Conservation (phyloP, 805 yeast genomes). For the Spathaspora passalidarum region DNA sequence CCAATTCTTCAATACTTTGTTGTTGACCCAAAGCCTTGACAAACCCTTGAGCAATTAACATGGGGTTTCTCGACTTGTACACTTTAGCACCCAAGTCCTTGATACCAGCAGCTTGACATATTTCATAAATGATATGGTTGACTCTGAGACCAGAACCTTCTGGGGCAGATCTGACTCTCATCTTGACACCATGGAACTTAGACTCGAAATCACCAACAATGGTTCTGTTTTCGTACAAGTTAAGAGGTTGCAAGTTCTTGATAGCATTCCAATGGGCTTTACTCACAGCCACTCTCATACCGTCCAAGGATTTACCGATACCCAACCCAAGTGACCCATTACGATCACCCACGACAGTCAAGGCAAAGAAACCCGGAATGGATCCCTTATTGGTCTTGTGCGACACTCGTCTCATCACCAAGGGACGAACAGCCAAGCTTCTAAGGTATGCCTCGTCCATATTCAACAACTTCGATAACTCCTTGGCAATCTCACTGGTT, state of each 20-base stretch:
- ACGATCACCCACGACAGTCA: constrained; percentile 89
- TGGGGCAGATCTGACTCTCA: constrained; percentile 81
- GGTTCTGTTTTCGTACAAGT: constrained; percentile 89
- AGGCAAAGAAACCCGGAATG: constrained; percentile 73
- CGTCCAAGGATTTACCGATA: constrained; percentile 85
- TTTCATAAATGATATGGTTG: constrained; percentile 83
- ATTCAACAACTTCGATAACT: constrained; percentile 63
- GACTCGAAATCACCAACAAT: constrained; percentile 78
- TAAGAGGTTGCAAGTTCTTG: constrained; percentile 74
- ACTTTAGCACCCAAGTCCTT: constrained; percentile 90
- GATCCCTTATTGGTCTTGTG: constrained; percentile 93
- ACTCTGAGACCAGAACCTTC: constrained; percentile 93
- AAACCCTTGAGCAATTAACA: constrained; percentile 91
- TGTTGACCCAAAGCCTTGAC: constrained; percentile 83
- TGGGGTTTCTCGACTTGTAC: constrained; percentile 86
- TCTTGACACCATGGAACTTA: constrained; percentile 83
- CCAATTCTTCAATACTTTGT: constrained; percentile 80
- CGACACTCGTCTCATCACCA: constrained; percentile 75
- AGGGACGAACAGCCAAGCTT: constrained; percentile 59
- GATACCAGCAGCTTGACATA: constrained; percentile 91
- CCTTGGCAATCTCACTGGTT: constrained; percentile 43
- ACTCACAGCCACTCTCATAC: constrained; percentile 67
- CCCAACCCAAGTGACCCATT: constrained; percentile 95
- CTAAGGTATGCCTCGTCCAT: constrained; percentile 59
- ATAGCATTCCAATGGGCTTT: constrained; percentile 95